phyloP scores from a whole-genome alignment of 202 grass and related monocot genomes.

The Bolboschoenoplectus hybrid region DNA sequence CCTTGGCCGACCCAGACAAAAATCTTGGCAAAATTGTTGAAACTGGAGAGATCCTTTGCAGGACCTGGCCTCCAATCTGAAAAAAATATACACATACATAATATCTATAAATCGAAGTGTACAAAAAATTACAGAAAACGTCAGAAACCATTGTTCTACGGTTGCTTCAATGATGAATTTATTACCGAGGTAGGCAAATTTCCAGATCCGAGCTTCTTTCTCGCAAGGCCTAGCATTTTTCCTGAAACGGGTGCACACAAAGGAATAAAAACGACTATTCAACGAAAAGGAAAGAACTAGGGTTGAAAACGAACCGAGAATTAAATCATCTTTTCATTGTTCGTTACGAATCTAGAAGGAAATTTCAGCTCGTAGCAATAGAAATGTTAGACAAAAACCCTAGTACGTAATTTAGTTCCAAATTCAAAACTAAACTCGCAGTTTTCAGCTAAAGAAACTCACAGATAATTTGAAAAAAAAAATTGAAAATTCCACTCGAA shows the following conservation, averaged over 20 bases:
- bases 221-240: slow-evolving; percentile 69
- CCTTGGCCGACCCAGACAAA: slow-evolving; percentile 44
- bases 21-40: slow-evolving; percentile 40
- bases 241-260: slow-evolving; percentile 22
- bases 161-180: neutral
- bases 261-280: neutral
- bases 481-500: neutral
- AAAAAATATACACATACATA: neutral
- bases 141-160: neutral
- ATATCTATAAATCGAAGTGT: neutral
- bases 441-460: neutral
- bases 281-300: neutral
- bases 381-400: slow-evolving; percentile 16
- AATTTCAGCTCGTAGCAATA: neutral
- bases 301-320: neutral
- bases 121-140: neutral
- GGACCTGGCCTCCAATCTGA: slow-evolving; percentile 44
- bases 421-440: slow-evolving; percentile 7
- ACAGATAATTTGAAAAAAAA: neutral
- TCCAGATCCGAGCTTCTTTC: slow-evolving; percentile 71
- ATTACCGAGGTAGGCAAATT: slow-evolving; percentile 40
- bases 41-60: slow-evolving; percentile 40
- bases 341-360: slow-evolving; percentile 17
- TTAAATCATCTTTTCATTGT: neutral
- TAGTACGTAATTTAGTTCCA: neutral